Evolutionary conservation across 139 green algal genomes (phyloP).

Genomic region (Picochlorum sp.): DNA sequence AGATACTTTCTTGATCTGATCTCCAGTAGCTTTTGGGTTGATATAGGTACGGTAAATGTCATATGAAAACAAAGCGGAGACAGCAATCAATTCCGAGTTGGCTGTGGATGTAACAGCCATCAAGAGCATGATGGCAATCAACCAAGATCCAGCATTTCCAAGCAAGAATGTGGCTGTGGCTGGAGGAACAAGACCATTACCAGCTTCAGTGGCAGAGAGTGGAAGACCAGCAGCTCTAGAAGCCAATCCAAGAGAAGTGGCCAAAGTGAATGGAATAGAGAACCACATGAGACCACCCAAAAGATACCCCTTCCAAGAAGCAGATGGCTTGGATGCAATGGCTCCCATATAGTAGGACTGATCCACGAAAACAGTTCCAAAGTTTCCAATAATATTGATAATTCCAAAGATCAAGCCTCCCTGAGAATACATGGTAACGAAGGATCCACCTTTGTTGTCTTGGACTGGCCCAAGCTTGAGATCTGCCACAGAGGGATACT

Average conservation of each 20-base stretch:
- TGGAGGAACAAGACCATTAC: constrained; percentile 72
- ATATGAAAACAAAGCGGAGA: constrained; percentile 76
- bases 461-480: constrained; percentile 42
- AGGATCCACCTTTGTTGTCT: constrained; percentile 74
- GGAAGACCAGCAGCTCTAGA: constrained; percentile 79
- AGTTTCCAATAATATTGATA: constrained; percentile 95
- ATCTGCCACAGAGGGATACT: neutral
- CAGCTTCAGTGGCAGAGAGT: constrained; percentile 57
- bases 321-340: constrained; percentile 78
- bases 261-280: constrained; percentile 89
- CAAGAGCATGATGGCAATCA: constrained; percentile 76
- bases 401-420: constrained; percentile 87
- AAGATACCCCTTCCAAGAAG: constrained; percentile 74
- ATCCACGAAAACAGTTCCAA: constrained; percentile 89
- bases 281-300: constrained; percentile 85
- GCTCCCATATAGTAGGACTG: constrained; percentile 83
- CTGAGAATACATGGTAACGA: constrained; percentile 84
- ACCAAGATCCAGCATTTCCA: constrained; percentile 68
- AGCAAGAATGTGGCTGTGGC: constrained; percentile 70
- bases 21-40: constrained; percentile 57
- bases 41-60: constrained; percentile 61
- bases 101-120: constrained; percentile 82
- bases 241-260: constrained; percentile 79
- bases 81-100: constrained; percentile 82
- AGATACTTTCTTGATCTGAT: constrained; percentile 63